phyloP scores from a whole-genome alignment of 257 asterid genomes.

The Gardenia jasminoides region DNA sequence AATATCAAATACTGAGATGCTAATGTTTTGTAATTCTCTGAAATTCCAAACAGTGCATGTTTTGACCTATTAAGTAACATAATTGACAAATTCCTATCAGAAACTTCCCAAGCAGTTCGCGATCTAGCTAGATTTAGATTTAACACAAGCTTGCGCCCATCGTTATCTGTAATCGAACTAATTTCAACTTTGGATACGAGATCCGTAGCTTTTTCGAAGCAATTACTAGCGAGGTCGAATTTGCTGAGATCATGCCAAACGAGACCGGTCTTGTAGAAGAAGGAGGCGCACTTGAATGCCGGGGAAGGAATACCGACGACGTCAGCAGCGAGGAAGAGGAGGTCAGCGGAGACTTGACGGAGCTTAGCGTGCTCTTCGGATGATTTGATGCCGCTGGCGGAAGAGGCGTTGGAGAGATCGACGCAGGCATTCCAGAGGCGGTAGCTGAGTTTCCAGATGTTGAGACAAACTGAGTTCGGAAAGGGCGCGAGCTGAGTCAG shows the following conservation, averaged over 20 bases:
- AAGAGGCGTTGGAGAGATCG: constrained; percentile 71
- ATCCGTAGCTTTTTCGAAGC: constrained; percentile 93
- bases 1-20: constrained; percentile 78
- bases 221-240: constrained; percentile 63
- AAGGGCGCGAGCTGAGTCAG: constrained; percentile 62
- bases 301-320: constrained; percentile 83
- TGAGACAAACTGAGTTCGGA: constrained; percentile 62
- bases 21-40: constrained; percentile 56
- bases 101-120: constrained; percentile 81
- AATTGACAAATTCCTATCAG: constrained; percentile 64
- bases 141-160: constrained; percentile 63
- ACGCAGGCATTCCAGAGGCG: constrained; percentile 96
- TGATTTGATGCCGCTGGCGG: constrained; percentile 26
- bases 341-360: constrained; percentile 83
- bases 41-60: constrained; percentile 57
- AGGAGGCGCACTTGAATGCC: constrained; percentile 63
- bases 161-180: constrained; percentile 44
- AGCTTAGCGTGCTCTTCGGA: constrained; percentile 75
- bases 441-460: constrained; percentile 86
- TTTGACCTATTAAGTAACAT: constrained; percentile 80
- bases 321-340: constrained; percentile 61
- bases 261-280: constrained; percentile 80
- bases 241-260: constrained; percentile 71
- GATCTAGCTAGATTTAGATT: constrained; percentile 81
- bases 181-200: constrained; percentile 57